Percentiles rank a stretch among this genome's conserved stretches.
phyloP scores from a whole-genome alignment of 352 stramenopile genomes.

The Phytophthora syringae region DNA sequence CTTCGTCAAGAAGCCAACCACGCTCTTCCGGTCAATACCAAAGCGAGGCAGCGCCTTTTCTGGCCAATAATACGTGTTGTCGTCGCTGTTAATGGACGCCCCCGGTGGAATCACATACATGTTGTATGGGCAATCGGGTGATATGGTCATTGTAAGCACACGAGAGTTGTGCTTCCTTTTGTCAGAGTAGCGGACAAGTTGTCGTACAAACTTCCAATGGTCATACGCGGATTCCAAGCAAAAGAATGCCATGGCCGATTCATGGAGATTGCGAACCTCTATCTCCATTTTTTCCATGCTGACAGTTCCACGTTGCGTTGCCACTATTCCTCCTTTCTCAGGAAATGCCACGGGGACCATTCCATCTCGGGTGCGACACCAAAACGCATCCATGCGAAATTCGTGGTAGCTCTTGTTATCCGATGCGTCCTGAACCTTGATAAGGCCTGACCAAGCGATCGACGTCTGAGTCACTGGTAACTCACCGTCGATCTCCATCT shows the following conservation, averaged over 20 bases:
- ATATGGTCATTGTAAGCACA: conserved; percentile 53
- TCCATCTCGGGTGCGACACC: conserved; percentile 44
- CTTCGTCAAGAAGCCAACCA: conserved; percentile 68
- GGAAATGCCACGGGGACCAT: conserved; percentile 37
- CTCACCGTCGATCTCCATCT: conserved; percentile 41
- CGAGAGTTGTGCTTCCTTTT: conserved; percentile 62
- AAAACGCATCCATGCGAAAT: conserved; percentile 65
- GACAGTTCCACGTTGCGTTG: conserved; percentile 49
- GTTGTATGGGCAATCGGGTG: conserved; percentile 44
- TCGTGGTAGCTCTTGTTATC: conserved; percentile 45
- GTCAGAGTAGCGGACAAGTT: conserved; percentile 70
- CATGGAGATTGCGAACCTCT: conserved; percentile 42
- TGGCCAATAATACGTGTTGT: conserved; percentile 77
- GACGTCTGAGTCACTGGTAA: not conserved
- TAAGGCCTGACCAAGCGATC: conserved; percentile 58
- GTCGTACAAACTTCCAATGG: conserved; percentile 76
- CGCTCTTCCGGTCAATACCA: conserved; percentile 56
- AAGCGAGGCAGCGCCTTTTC: conserved; percentile 48
- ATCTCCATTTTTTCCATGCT: conserved; percentile 55
- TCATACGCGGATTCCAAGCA: conserved; percentile 69
- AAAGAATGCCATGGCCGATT: conserved; percentile 62
- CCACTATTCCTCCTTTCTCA: conserved; percentile 30
- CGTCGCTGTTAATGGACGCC: conserved; percentile 75
- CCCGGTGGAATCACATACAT: conserved; percentile 78
- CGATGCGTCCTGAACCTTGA: conserved; percentile 62